Conservation (phyloP, 2,329 filamentous ascomycete genomes). For the Colletotrichum sidae region DNA sequence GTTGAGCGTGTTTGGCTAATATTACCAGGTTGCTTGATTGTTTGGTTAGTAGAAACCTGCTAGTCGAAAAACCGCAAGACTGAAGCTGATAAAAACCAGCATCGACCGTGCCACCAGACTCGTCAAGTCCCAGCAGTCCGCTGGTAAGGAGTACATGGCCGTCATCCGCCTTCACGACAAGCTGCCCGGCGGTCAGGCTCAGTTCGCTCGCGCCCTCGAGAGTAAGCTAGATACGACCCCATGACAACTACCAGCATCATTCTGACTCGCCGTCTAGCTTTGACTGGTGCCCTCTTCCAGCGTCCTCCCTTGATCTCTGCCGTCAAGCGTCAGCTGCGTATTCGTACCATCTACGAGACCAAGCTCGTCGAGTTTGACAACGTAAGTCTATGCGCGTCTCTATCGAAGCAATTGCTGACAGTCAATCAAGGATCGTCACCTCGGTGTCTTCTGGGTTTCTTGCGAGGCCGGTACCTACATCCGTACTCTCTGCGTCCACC, state of each 20-base stretch:
- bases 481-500: slow-evolving; percentile 95
- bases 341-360: slow-evolving; percentile 97
- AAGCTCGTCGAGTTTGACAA: slow-evolving; percentile 99
- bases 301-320: slow-evolving; percentile 96
- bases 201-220: slow-evolving; percentile 94
- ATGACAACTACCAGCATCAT: slow-evolving; percentile 13
- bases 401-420: slow-evolving; percentile 21
- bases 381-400: slow-evolving; percentile 19
- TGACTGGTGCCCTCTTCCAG: slow-evolving; percentile 97
- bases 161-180: slow-evolving; percentile 96
- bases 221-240: slow-evolving; percentile 49
- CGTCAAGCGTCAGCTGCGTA: slow-evolving; percentile 98
- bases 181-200: slow-evolving; percentile 90
- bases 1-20: slow-evolving; percentile 59
- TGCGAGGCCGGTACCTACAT: slow-evolving; percentile 99
- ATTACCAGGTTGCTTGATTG: slow-evolving; percentile 37
- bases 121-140: slow-evolving; percentile 98
- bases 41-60: slow-evolving; percentile 31
- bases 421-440: slow-evolving; percentile 75
- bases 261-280: slow-evolving; percentile 50
- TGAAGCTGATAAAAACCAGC: slow-evolving; percentile 38
- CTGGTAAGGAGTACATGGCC: slow-evolving; percentile 98
- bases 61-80: not conserved
- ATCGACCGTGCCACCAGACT: slow-evolving; percentile 97
- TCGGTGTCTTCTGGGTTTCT: slow-evolving; percentile 99